phyloP scores from a whole-genome alignment of 306 rosid species.

The Betula pendula region DNA sequence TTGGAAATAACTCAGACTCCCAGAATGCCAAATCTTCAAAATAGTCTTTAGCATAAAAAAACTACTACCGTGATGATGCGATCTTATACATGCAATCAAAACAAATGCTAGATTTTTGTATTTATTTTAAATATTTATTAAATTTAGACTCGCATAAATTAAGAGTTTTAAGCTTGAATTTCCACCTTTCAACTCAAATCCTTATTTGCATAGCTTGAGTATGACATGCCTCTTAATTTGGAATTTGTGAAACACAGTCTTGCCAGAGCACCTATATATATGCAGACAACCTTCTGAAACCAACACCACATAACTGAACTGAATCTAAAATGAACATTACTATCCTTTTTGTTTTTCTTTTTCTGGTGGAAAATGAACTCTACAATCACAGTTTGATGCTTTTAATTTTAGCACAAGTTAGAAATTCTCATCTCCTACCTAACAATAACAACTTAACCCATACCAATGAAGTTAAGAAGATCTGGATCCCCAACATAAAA shows the following conservation, averaged over 20 bases:
- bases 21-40: too few relatives aligned
- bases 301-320: neutral
- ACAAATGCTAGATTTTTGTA: too few relatives aligned
- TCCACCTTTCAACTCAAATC: neutral
- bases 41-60: too few relatives aligned
- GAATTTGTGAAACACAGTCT: neutral
- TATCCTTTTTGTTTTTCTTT: neutral
- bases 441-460: slow-evolving; percentile 1
- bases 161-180: neutral
- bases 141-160: too few relatives aligned
- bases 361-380: neutral
- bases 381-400: neutral
- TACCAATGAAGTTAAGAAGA: slow-evolving; percentile 69
- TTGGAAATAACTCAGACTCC: neutral
- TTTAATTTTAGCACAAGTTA: neutral
- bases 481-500: slow-evolving; percentile 80
- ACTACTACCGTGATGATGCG: neutral
- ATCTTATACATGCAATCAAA: neutral
- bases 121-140: too few relatives aligned
- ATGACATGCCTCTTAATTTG: neutral
- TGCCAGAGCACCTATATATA: neutral
- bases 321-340: neutral
- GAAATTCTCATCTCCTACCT: neutral
- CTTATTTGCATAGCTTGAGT: neutral
- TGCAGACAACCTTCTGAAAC: neutral